Evolutionary conservation across 176 grass and related monocot species (phyloP).

Genomic region (Hsuehochloa calcarea): DNA sequence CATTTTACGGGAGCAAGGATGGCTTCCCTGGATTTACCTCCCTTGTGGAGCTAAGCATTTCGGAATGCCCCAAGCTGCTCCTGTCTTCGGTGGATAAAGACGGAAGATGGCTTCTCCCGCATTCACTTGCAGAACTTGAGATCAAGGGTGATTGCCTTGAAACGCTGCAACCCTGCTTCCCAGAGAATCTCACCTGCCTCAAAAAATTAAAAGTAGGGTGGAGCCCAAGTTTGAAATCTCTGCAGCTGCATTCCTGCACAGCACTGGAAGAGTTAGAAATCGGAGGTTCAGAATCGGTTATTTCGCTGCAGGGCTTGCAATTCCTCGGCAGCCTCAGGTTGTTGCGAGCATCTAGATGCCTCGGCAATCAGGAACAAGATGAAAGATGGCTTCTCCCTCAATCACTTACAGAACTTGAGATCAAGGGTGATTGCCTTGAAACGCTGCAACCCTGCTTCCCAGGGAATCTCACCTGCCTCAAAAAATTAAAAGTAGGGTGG

Average conservation of each 20-base stretch:
- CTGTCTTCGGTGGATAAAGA: background rate
- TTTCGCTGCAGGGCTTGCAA: background rate
- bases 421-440: background rate
- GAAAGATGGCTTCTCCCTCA: background rate
- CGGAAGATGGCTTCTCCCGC: background rate
- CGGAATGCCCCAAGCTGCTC: rapidly evolving
- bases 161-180: too few species aligned
- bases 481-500: background rate
- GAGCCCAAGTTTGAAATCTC: background rate
- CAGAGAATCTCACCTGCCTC: too few species aligned
- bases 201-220: too few species aligned
- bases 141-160: too few species aligned
- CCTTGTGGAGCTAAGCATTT: background rate
- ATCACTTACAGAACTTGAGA: background rate
- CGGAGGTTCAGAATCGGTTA: rapidly evolving
- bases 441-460: background rate
- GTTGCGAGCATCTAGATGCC: too few species aligned
- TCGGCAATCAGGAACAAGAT: background rate
- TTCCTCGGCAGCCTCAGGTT: background rate
- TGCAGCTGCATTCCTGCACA: background rate
- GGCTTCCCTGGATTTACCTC: background rate
- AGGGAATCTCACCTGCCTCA: background rate
- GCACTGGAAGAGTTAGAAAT: background rate
- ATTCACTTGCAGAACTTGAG: background rate
- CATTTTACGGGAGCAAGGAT: background rate